Conservation (phyloP, 805 yeast species). For the Yamadazyma phyllophila region DNA sequence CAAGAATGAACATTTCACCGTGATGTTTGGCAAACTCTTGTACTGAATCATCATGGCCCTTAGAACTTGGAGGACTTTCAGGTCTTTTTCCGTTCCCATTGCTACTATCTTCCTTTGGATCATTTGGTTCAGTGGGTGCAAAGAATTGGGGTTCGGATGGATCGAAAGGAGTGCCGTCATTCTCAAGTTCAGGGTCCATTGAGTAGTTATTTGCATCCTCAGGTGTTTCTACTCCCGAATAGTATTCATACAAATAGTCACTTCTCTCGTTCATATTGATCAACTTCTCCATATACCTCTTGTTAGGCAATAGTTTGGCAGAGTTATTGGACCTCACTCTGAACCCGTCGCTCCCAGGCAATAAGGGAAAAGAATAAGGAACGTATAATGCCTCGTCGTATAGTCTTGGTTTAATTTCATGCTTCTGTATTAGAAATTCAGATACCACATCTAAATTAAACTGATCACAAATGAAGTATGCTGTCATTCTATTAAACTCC, state of each 20-base stretch:
- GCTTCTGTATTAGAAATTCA: conserved; percentile 62
- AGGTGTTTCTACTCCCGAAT: conserved; percentile 71
- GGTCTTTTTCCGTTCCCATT: neutral
- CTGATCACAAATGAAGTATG: conserved; percentile 85
- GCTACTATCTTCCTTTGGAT: conserved; percentile 1
- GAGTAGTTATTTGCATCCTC: conserved; percentile 51
- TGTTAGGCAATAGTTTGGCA: conserved; percentile 40
- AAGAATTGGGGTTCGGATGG: conserved; percentile 93
- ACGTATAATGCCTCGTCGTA: conserved; percentile 94
- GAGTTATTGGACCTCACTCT: conserved; percentile 69
- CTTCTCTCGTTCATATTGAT: conserved; percentile 80
- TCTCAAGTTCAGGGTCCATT: conserved; percentile 44
- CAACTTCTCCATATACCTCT: conserved; percentile 65
- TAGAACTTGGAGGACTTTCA: neutral
- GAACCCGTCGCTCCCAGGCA: conserved; percentile 80
- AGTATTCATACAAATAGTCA: conserved; percentile 90
- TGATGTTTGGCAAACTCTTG: conserved; percentile 49
- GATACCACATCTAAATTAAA: conserved; percentile 64
- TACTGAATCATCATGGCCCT: conserved; percentile 3
- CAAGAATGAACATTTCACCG: conserved; percentile 86
- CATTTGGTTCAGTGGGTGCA: conserved; percentile 40
- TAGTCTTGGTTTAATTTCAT: conserved; percentile 79
- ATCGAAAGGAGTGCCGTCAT: conserved; percentile 60
- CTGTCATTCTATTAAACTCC: conserved; percentile 81
- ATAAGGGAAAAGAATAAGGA: conserved; percentile 80